Conservation (phyloP, 140 eudicot species). For the Oenanthe javanica region DNA sequence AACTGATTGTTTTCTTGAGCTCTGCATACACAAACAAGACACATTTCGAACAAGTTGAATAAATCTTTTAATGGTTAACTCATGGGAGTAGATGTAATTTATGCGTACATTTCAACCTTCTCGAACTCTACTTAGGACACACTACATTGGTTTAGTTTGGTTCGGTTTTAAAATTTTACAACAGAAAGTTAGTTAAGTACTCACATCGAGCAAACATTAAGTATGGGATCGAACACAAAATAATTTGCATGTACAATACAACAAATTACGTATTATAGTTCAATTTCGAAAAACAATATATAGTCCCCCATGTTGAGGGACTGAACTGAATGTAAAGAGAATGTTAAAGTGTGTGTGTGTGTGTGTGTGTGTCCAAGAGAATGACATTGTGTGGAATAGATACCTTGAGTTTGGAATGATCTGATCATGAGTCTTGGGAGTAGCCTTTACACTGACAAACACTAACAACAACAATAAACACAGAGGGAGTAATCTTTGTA, state of each 20-base stretch:
- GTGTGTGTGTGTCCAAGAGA: background rate
- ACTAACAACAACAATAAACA: background rate
- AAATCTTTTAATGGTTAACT: background rate
- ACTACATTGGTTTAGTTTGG: background rate
- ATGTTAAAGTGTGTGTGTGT: background rate
- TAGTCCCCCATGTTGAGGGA: background rate
- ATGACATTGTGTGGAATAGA: background rate
- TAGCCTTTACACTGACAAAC: slow-evolving; percentile 3
- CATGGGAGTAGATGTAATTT: background rate
- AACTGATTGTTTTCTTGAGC: background rate
- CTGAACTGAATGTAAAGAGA: background rate
- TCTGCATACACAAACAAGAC: background rate
- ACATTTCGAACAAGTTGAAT: background rate
- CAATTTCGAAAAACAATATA: background rate
- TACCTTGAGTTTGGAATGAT: background rate
- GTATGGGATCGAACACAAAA: background rate
- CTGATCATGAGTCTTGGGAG: background rate
- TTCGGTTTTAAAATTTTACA: background rate
- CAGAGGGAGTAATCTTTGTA: background rate
- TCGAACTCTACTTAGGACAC: background rate
- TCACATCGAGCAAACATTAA: background rate
- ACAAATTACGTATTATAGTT: background rate
- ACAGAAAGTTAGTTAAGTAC: background rate
- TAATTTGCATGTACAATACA: background rate
- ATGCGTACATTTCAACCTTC: background rate